Evolutionary conservation across 345 rosid species (phyloP), one percentile per base, ranked within the genome.

Genomic region (Arabidopsis arenosa): DNA sequence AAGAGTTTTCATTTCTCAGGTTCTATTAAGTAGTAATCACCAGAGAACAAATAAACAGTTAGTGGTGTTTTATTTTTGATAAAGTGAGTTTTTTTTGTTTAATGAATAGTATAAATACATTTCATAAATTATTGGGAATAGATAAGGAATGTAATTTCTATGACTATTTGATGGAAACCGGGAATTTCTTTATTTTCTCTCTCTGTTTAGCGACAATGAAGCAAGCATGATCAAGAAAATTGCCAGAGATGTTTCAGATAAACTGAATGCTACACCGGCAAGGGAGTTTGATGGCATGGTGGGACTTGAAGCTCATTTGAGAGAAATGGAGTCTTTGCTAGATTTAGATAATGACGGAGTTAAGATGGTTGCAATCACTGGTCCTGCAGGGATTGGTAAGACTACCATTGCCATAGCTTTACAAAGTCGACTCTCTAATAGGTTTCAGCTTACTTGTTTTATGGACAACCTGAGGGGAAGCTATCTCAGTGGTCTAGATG

Each of bases 361-460:
- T 12, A 58, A 40, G 36, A 17, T 72, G 41, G 56, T 72, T 15
- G 75, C 39, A 30, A 49, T 72, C 58, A 0, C 36, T n/a, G 76
- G 76, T 18, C 55, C 58, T 23, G 69, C 68, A 0, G 68, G 76
- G 4, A 72, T 72, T 9, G 67, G 75, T n/a, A 71, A 71, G 14
- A 59, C 58, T 1, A 71, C 60, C 0, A 7, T 72, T 7, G 48
- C 76, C 0, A 48, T 48, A 39, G 61, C 57, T 18, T 26, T 72
- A 18, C 12, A 58, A 0, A 35, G 9, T 8, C 8, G 1, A 15
- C 14, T 45, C 37, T 32, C 35, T 4, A 7, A 14, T 5, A 43
- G 14, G 9, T 72, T 72, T 33, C n/a, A 36, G 23, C 57, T 12
- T 11, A 45, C 35, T 23, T 13, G 7, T 36, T 60, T 48, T 49